Evolutionary conservation across 257 asterid species (phyloP).

Genomic region (Ocimum tenuiflorum): DNA sequence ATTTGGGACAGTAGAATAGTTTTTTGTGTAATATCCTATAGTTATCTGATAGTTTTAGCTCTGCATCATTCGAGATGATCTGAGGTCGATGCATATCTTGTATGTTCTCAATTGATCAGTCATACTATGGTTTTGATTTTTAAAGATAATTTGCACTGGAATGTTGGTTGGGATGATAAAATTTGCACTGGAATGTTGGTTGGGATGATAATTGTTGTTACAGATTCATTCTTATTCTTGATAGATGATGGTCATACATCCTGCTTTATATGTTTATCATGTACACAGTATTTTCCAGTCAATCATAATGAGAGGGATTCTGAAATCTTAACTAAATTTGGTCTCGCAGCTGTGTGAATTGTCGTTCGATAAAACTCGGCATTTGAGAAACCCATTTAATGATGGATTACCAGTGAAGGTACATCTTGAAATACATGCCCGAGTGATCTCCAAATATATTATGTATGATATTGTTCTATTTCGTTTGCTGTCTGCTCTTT

Average conservation of each 20-base stretch:
- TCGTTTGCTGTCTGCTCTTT: conserved; percentile 7
- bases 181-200: background rate
- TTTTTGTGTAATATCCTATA: background rate
- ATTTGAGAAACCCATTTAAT: conserved; percentile 76
- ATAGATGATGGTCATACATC: background rate
- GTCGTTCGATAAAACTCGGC: conserved; percentile 83
- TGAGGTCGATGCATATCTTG: no score
- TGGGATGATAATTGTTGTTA: background rate
- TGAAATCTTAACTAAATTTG: conserved; percentile 14
- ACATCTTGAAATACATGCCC: conserved; percentile 18
- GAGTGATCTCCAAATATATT: conserved; percentile 1
- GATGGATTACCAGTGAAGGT: conserved; percentile 92
- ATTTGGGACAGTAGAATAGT: conserved; percentile 1
- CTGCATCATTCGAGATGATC: background rate
- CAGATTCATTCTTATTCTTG: background rate
- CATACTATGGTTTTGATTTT: background rate
- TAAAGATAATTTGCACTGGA: background rate
- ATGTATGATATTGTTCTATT: background rate
- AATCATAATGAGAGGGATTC: background rate
- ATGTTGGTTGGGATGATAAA: conserved; percentile 7
- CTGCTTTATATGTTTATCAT: background rate
- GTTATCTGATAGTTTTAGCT: background rate
- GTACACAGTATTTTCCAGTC: background rate
- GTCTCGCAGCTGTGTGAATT: conserved; percentile 79
- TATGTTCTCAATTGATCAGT: background rate